Base-by-base conservation (phyloP, 371 early-diverging fungal genomes). In the Rhizopus microsporus region DNA sequence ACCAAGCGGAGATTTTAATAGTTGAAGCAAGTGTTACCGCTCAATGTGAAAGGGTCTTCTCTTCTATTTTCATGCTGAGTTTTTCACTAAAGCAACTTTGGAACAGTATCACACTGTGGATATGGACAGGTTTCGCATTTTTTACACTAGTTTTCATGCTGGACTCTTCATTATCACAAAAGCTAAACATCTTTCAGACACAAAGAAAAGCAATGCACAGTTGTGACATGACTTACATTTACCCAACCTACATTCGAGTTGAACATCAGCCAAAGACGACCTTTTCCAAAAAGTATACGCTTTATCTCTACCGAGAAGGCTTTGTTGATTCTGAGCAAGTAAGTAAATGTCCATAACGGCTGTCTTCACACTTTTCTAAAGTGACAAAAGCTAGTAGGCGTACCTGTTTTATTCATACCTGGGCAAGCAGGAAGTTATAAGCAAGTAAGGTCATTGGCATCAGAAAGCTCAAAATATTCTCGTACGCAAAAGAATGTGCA, bases 341-440 rank as follows among this genome's bases (percentile, higher is more conserved):
- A 63, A 54, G 16, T 33, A 53, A 29, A 23, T 17, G 44, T 45
- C 51, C 46, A 46, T 38, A 51, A 17, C 50, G 38, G 7, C 23
- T 5, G 31, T 23, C 32, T 7, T 15, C 34, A 34, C 30, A 12
- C 17, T 55, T 33, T 10, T 30, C 17, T 12, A 16, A 46, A 29
- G 17, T 7, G 1, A 45, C 30, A 9, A 13, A 29, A 72, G 67
- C 68, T 75, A 0, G 68, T 58, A 17, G 85, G 93, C 23, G 72
- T 84, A 9, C 97, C 97, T 1, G 86, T 91, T 0, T 71, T 97
- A n/a, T 97, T 97, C 73, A 83, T 97, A 29, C 97, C 95, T 0
- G 97, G 97, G 0, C 91, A 95, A 55, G 93, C 95, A 8, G 96
- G 97, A 9, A 91, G 90, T 54, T 87, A 88, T 60, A 88, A 87